A percentile compares a stretch with the other conserved stretches of the same genome.
phyloP scores from a whole-genome alignment of 2,329 filamentous ascomycete species.

The Sclerotinia glacialis region DNA sequence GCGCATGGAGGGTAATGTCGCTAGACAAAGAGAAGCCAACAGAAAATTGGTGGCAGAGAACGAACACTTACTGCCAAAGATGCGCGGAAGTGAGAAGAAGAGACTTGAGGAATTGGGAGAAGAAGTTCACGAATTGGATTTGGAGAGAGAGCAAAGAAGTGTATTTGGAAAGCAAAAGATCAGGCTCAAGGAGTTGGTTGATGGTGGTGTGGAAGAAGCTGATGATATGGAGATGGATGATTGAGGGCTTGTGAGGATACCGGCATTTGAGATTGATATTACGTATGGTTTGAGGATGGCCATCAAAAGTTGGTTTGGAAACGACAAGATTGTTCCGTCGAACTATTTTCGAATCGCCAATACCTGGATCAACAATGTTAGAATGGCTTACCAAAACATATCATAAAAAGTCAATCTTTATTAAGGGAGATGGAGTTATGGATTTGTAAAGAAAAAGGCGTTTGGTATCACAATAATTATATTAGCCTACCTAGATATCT shows the following conservation, averaged over 20 bases:
- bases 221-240: slow-evolving; percentile 50
- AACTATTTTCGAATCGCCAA: neutral
- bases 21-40: slow-evolving; percentile 73
- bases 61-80: slow-evolving; percentile 81
- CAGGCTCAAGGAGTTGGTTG: slow-evolving; percentile 41
- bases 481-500: neutral
- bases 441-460: slow-evolving; percentile 21
- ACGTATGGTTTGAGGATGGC: neutral
- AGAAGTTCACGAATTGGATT: slow-evolving; percentile 48
- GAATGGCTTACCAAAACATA: neutral
- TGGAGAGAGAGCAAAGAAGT: slow-evolving; percentile 44
- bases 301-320: slow-evolving; percentile 10
- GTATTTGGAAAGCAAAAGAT: slow-evolving; percentile 44
- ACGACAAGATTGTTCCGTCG: neutral
- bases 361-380: neutral
- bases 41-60: slow-evolving; percentile 88
- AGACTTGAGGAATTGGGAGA: slow-evolving; percentile 52
- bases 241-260: slow-evolving; percentile 28
- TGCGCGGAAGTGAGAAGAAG: slow-evolving; percentile 62
- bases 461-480: slow-evolving; percentile 22
- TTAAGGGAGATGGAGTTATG: slow-evolving; percentile 20
- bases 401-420: slow-evolving; percentile 13
- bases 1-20: slow-evolving; percentile 87
- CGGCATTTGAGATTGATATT: slow-evolving; percentile 11
- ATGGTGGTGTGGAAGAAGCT: slow-evolving; percentile 42